These are phyloP conservation scores for Paramecium caudatum DNA, from an alignment of 73 alveolate genomes.

Conservation along the genomic window DNA sequence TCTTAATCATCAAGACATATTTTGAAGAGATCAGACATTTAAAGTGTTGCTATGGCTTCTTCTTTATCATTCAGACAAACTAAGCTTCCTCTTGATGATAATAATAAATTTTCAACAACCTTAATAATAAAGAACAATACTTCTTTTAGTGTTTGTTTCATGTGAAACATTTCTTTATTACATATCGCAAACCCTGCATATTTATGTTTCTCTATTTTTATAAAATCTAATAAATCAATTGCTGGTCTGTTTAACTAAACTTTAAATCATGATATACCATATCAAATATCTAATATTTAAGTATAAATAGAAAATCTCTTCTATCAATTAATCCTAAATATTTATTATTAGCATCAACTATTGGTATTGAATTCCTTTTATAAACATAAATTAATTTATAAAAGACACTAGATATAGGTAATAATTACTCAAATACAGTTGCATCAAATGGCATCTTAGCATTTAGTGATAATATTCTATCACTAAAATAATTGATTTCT, in stretches of 20 bases:
- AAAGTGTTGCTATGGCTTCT: slow-evolving; percentile 24
- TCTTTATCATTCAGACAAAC: slow-evolving; percentile 32
- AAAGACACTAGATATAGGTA: not conserved
- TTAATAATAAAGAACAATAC: not conserved
- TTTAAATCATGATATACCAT: not conserved
- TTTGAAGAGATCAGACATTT: slow-evolving; percentile 56
- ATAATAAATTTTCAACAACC: slow-evolving; percentile 65
- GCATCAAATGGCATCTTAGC: not conserved
- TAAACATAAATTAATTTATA: not conserved
- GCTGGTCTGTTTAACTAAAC: slow-evolving; percentile 41
- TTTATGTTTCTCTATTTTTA: slow-evolving; percentile 32
- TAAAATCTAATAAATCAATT: not conserved
- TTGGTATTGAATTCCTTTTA: not conserved
- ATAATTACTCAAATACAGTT: slow-evolving; percentile 32
- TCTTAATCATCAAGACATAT: slow-evolving; percentile 56
- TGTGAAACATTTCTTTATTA: slow-evolving; percentile 9
- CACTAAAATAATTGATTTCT: slow-evolving; percentile 29
- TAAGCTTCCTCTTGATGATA: slow-evolving; percentile 58
- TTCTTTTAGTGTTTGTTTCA: slow-evolving; percentile 66
- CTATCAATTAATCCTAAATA: slow-evolving; percentile 37
- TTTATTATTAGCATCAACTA: slow-evolving; percentile 4
- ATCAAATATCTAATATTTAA: slow-evolving; percentile 43
- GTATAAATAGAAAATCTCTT: slow-evolving; percentile 47
- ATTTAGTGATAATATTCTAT: not conserved
- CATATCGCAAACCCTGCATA: not conserved